These are phyloP conservation scores for Russula olivacea DNA, from an alignment of 768 basidiomycete species.

Conservation along the genomic window DNA sequence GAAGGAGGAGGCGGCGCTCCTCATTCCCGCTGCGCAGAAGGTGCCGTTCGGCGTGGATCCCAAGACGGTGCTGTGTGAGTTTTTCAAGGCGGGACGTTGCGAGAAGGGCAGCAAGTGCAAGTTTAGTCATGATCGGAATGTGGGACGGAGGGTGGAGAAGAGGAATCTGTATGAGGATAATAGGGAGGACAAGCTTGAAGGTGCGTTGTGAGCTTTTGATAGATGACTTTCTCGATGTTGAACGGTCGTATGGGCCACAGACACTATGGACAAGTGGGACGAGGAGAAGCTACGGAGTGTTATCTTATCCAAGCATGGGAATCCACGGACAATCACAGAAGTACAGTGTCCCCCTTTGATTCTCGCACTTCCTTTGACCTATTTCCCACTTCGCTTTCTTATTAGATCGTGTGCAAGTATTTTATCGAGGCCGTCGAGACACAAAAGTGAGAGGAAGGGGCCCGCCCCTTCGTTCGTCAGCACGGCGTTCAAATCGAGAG, in stretches of 20 bases:
- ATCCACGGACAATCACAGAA: conserved; percentile 88
- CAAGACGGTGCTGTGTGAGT: conserved; percentile 88
- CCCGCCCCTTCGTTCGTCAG: background rate
- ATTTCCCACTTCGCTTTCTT: background rate
- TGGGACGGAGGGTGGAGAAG: conserved; percentile 91
- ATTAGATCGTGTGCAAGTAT: conserved; percentile 94
- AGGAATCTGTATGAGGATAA: conserved; percentile 89
- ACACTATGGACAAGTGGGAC: conserved; percentile 98
- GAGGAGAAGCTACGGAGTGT: conserved; percentile 89
- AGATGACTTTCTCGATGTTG: background rate
- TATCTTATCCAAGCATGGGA: conserved; percentile 80
- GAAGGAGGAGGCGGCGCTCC: conserved; percentile 79
- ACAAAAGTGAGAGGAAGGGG: conserved; percentile 52
- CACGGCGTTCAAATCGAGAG: background rate
- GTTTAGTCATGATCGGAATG: conserved; percentile 90
- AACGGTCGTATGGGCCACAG: conserved; percentile 35
- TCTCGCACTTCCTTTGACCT: conserved; percentile 2
- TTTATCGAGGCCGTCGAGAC: conserved; percentile 96
- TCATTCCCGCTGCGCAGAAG: conserved; percentile 73
- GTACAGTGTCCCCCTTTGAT: conserved; percentile 39
- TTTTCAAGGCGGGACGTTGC: conserved; percentile 87
- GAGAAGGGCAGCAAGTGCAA: conserved; percentile 96
- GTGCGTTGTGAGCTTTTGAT: conserved; percentile 34
- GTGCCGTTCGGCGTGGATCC: conserved; percentile 95
- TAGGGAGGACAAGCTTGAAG: conserved; percentile 71